A percentile compares a stretch with the other conserved stretches of the same genome.
Evolutionary conservation across 2,329 filamentous ascomycete genomes (phyloP).

Genomic region (Ophioceras dolichostomum): DNA sequence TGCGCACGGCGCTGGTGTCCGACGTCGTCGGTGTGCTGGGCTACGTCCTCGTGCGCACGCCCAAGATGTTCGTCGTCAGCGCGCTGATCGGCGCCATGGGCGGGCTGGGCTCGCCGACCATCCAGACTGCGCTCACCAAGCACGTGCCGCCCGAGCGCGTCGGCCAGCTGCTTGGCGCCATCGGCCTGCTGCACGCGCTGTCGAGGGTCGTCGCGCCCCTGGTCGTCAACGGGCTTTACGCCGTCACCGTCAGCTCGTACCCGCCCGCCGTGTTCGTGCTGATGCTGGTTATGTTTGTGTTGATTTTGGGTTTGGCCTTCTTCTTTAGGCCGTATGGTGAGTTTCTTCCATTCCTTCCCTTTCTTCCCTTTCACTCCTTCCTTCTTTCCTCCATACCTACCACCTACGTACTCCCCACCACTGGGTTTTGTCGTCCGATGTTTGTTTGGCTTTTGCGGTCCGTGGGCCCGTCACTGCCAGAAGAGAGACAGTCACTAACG

Average conservation of each 20-base stretch:
- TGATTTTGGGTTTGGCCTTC: constrained; percentile 55
- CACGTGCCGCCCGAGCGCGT: constrained; percentile 75
- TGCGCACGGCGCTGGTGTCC: constrained; percentile 62
- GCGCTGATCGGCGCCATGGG: constrained; percentile 67
- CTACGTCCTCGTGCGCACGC: constrained; percentile 53
- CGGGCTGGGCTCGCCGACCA: constrained; percentile 72
- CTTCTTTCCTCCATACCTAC: too few relatives aligned
- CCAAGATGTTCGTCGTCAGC: constrained; percentile 54
- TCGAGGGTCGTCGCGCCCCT: constrained; percentile 68
- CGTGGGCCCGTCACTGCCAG: too few relatives aligned
- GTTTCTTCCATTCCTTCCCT: constrained; percentile 19
- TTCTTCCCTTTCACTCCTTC: not conserved
- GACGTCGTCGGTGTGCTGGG: constrained; percentile 67
- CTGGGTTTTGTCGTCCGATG: too few relatives aligned
- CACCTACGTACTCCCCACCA: too few relatives aligned
- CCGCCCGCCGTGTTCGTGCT: constrained; percentile 77
- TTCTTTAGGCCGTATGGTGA: constrained; percentile 64
- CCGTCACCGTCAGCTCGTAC: constrained; percentile 63
- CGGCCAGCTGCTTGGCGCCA: constrained; percentile 79
- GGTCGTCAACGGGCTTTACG: constrained; percentile 79
- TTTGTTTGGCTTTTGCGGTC: not conserved
- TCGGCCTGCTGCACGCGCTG: constrained; percentile 73
- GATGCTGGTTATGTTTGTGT: constrained; percentile 51
- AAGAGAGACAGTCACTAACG: not conserved
- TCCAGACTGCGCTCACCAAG: constrained; percentile 78